phyloP scores from a whole-genome alignment of 1,139 yeast genomes.

The Zygosaccharomyces pseudobailii region DNA sequence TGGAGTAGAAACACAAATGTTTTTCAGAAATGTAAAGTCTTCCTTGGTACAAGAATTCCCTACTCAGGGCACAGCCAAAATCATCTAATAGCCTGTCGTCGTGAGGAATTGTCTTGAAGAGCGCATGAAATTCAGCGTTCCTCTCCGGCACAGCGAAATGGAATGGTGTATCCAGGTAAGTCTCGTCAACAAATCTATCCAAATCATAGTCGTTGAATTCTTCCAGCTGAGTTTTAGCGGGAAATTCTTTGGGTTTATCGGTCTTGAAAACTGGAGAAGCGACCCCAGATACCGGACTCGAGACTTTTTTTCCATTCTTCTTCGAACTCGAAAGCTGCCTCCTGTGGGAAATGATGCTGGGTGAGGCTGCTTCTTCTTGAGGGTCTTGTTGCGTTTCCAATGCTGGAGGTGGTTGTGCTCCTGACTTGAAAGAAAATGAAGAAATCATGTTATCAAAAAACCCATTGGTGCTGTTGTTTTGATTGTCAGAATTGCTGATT shows the following conservation, averaged over 20 bases:
- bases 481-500: not conserved
- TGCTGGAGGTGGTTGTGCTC: conserved; percentile 1
- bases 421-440: conserved; percentile 18
- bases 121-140: conserved; percentile 71
- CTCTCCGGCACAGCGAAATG: conserved; percentile 64
- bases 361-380: conserved; percentile 6
- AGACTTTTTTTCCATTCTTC: conserved; percentile 13
- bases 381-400: conserved; percentile 5
- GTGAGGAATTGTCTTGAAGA: conserved; percentile 64
- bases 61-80: conserved; percentile 82
- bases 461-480: conserved; percentile 1
- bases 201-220: conserved; percentile 28
- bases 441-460: conserved; percentile 24
- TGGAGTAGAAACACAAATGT: conserved; percentile 85
- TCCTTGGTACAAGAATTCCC: conserved; percentile 90
- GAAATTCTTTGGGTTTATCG: conserved; percentile 22
- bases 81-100: conserved; percentile 77
- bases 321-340: conserved; percentile 16
- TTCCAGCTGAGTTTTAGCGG: conserved; percentile 2
- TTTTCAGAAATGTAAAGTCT: conserved; percentile 77
- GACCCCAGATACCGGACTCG: conserved; percentile 19
- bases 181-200: conserved; percentile 40
- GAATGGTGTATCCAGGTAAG: conserved; percentile 40
- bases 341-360: conserved; percentile 24
- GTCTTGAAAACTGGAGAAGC: conserved; percentile 26